A percentile compares a stretch with the other conserved stretches of the same genome.
These are phyloP conservation scores for Aspergillus ibericus DNA, from an alignment of 2,329 filamentous ascomycete genomes.

Conservation along the genomic window DNA sequence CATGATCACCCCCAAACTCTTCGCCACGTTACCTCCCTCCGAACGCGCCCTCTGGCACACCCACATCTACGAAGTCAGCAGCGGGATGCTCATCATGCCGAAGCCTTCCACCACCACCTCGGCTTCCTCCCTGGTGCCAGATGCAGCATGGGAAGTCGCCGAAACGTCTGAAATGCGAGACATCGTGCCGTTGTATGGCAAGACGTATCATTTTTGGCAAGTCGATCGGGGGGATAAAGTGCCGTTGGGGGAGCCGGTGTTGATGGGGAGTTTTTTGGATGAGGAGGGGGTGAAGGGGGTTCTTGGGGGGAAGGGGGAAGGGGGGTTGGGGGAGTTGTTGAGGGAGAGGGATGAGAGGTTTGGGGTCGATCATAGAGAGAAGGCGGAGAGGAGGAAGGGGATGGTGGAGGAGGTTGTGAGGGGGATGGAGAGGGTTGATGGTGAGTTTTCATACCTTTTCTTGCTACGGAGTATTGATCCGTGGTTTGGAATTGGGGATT, in stretches of 20 bases:
- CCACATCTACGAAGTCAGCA: slow-evolving; percentile 54
- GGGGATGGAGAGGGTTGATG: slow-evolving; percentile 47
- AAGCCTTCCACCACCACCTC: slow-evolving; percentile 18
- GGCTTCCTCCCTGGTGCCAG: slow-evolving; percentile 40
- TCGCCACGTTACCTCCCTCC: slow-evolving; percentile 61
- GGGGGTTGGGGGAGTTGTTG: slow-evolving; percentile 40
- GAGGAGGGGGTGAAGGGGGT: slow-evolving; percentile 27
- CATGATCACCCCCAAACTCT: slow-evolving; percentile 74
- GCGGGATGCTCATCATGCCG: slow-evolving; percentile 46
- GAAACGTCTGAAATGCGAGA: slow-evolving; percentile 81
- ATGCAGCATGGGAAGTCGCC: slow-evolving; percentile 68
- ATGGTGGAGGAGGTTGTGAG: slow-evolving; percentile 40
- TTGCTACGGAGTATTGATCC: not conserved
- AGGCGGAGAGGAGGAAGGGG: slow-evolving; percentile 54
- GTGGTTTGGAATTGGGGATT: not conserved
- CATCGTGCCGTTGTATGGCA: slow-evolving; percentile 73
- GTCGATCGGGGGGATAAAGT: slow-evolving; percentile 69
- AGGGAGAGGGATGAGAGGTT: slow-evolving; percentile 56
- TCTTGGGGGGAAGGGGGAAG: slow-evolving; percentile 11
- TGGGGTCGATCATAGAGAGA: slow-evolving; percentile 52
- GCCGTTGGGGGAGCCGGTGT: slow-evolving; percentile 60
- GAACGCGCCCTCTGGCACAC: slow-evolving; percentile 80
- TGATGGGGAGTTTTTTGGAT: slow-evolving; percentile 61
- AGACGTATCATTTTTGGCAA: slow-evolving; percentile 86
- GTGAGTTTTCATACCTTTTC: slow-evolving; percentile 27